These are phyloP conservation scores for Acacia acuminata DNA, from an alignment of 306 rosid species.

Conservation along the genomic window DNA sequence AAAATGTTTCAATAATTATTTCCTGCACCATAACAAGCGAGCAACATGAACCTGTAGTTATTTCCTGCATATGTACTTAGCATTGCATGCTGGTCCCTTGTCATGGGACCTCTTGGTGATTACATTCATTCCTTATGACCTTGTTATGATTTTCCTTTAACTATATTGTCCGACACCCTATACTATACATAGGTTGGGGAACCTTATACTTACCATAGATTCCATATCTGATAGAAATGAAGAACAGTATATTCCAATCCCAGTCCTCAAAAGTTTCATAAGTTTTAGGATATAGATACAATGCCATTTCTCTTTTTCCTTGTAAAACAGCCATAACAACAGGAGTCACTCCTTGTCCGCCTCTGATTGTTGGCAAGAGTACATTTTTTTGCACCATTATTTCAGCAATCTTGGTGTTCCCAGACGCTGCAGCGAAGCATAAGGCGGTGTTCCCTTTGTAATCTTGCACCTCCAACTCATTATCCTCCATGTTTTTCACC, in stretches of 20 bases:
- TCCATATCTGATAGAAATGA: conserved; percentile 20
- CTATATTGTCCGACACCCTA: not conserved
- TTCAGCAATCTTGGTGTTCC: conserved; percentile 36
- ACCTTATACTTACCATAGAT: conserved; percentile 41
- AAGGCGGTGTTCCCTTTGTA: conserved; percentile 30
- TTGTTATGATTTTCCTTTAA: not conserved
- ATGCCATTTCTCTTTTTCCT: conserved; percentile 37
- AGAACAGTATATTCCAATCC: conserved; percentile 26
- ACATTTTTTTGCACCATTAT: conserved; percentile 18
- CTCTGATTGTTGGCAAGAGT: conserved; percentile 30
- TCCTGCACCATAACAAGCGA: too few species aligned
- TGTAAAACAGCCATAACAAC: conserved; percentile 39
- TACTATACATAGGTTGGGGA: not conserved
- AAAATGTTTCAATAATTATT: not conserved
- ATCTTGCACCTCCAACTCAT: conserved; percentile 35
- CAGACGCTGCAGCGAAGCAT: conserved; percentile 41
- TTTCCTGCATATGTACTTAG: too few species aligned
- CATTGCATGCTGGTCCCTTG: too few species aligned
- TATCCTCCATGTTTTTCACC: not conserved
- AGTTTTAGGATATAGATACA: conserved; percentile 10
- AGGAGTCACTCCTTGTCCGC: conserved; percentile 35
- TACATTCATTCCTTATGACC: too few species aligned
- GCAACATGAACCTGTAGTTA: too few species aligned
- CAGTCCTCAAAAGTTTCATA: not conserved
- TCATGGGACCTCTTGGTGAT: too few species aligned